Conservation (phyloP, 1,284 basidiomycete species). For the Cystobasidium slooffiae region DNA sequence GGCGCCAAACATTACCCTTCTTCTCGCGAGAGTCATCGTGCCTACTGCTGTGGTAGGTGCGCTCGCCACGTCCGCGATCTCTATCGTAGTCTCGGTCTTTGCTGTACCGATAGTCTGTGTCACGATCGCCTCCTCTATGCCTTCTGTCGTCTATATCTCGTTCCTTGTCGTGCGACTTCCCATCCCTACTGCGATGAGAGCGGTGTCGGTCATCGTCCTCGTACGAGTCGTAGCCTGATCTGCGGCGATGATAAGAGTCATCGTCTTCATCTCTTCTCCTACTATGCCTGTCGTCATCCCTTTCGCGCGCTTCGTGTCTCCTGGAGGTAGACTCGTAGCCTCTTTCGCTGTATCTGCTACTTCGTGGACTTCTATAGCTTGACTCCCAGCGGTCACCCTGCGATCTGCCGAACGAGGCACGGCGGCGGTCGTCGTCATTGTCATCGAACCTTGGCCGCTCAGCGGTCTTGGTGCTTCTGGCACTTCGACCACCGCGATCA, state of each 20-base stretch:
- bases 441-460: neutral
- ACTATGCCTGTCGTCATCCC: neutral
- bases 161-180: too few relatives aligned
- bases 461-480: neutral
- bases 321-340: neutral
- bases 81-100: constrained; percentile 5
- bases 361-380: constrained; percentile 19
- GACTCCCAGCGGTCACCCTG: constrained; percentile 13
- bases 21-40: neutral
- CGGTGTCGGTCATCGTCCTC: constrained; percentile 8
- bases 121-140: too few relatives aligned
- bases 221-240: constrained; percentile 8
- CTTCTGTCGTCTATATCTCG: too few relatives aligned
- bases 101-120: constrained; percentile 2
- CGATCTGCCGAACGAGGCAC: neutral
- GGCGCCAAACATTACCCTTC: constrained; percentile 23
- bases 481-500: neutral
- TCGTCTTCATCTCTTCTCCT: constrained; percentile 1
- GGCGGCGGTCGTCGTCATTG: constrained; percentile 7
- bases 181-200: constrained; percentile 7
- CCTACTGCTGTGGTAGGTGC: neutral
- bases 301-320: neutral
- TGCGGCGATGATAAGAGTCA: neutral
- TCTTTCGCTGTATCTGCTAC: neutral
- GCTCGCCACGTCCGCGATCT: neutral